Conservation (phyloP, 2,329 filamentous ascomycete species). For the Aspergillus neoniger region DNA sequence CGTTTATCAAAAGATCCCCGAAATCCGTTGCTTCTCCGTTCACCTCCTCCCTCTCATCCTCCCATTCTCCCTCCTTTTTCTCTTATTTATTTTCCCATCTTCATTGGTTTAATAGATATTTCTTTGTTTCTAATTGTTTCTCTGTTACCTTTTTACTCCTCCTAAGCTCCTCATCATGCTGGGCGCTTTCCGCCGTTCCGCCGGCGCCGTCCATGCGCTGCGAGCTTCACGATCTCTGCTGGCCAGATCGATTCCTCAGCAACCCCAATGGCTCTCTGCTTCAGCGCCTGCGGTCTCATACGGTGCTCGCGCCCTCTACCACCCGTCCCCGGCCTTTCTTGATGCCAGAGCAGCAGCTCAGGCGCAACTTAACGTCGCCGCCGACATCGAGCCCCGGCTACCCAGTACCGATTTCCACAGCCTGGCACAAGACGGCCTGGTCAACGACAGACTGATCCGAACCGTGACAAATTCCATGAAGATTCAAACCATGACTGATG, state of each 20-base stretch:
- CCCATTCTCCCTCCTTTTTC: background rate
- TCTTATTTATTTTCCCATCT: background rate
- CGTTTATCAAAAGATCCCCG: background rate
- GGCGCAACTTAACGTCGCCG: background rate
- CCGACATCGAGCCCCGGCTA: conserved; percentile 26
- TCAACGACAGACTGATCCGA: conserved; percentile 66
- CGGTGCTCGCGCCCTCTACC: conserved; percentile 32
- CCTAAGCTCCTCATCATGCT: conserved; percentile 35
- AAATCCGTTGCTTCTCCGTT: background rate
- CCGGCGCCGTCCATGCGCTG: conserved; percentile 40
- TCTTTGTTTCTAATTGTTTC: conserved; percentile 3
- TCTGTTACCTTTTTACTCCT: background rate
- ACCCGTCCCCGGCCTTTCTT: conserved; percentile 30
- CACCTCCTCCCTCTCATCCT: background rate
- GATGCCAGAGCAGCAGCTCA: conserved; percentile 19
- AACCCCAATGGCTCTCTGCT: conserved; percentile 31
- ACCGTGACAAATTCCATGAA: conserved; percentile 72
- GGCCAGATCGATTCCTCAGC: conserved; percentile 30
- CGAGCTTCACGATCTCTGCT: conserved; percentile 35
- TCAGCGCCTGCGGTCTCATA: conserved; percentile 20
- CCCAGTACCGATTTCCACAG: too few relatives aligned
- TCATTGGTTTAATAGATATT: conserved; percentile 8
- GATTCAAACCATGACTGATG: conserved; percentile 86
- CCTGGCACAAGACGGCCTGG: conserved; percentile 41
- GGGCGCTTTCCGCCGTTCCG: conserved; percentile 42